These are phyloP conservation scores for Fraxinus latifolia DNA, from an alignment of 305 asterid genomes.

Conservation along the genomic window DNA sequence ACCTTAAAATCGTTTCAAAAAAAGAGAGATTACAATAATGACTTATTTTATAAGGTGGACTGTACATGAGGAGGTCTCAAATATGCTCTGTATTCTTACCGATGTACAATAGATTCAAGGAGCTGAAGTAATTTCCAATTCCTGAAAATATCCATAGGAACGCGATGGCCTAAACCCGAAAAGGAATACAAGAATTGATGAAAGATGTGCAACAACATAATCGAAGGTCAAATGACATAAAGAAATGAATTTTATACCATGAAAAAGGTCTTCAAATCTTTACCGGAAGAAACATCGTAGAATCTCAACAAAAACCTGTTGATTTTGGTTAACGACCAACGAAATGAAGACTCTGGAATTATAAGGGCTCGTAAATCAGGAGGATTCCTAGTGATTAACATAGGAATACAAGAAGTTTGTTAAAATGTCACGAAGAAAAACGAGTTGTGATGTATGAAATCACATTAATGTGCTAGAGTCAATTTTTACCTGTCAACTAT, in stretches of 20 bases:
- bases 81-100: conserved; percentile 30
- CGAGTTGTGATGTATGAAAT: not conserved
- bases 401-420: not conserved
- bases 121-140: conserved; percentile 61
- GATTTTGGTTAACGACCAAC: conserved; percentile 52
- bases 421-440: not conserved
- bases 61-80: not conserved
- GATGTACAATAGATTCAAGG: conserved; percentile 58
- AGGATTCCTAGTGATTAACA: conserved; percentile 41
- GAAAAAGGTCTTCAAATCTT: conserved; percentile 61
- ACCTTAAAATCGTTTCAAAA: conserved; percentile 33
- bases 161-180: conserved; percentile 43
- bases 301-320: conserved; percentile 41
- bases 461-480: not conserved
- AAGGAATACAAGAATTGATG: not conserved
- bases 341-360: conserved; percentile 57
- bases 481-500: conserved; percentile 47
- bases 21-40: not conserved
- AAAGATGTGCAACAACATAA: not conserved
- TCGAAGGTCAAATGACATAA: not conserved
- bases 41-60: not conserved
- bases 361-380: conserved; percentile 50
- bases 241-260: conserved; percentile 36
- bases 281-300: conserved; percentile 64
- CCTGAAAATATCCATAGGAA: conserved; percentile 66